Evolutionary conservation across 2,329 filamentous ascomycete genomes (phyloP).

Genomic region (Myriosclerotinia scirpicola): DNA sequence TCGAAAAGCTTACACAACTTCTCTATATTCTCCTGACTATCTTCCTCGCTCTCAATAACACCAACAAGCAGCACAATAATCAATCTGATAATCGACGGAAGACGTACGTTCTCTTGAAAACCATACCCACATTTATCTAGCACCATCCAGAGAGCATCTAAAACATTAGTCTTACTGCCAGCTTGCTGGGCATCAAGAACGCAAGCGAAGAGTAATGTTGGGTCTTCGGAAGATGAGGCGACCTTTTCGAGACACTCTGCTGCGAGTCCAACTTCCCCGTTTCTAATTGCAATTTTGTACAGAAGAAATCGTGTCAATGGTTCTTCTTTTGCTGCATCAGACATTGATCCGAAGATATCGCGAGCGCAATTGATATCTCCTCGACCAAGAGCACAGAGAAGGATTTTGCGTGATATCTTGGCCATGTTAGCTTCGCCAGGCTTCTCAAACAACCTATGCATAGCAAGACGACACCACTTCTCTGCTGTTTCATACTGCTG

Average conservation of each 20-base stretch:
- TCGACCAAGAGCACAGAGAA: slow-evolving; percentile 65
- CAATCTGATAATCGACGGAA: slow-evolving; percentile 65
- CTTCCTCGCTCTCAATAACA: slow-evolving; percentile 42
- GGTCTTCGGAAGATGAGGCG: slow-evolving; percentile 51
- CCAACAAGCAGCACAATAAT: slow-evolving; percentile 52
- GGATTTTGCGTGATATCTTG: slow-evolving; percentile 69
- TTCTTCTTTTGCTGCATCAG: slow-evolving; percentile 56
- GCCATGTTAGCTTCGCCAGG: slow-evolving; percentile 65
- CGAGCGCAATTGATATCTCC: slow-evolving; percentile 56
- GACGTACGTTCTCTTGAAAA: slow-evolving; percentile 51
- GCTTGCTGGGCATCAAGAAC: slow-evolving; percentile 71
- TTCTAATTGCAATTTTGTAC: slow-evolving; percentile 69
- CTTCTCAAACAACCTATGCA: slow-evolving; percentile 65
- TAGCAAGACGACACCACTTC: slow-evolving; percentile 69
- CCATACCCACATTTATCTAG: slow-evolving; percentile 55
- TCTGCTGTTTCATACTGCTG: slow-evolving; percentile 56
- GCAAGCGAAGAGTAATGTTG: slow-evolving; percentile 74
- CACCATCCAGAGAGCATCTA: slow-evolving; percentile 59
- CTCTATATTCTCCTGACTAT: slow-evolving; percentile 36
- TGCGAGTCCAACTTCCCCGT: slow-evolving; percentile 58
- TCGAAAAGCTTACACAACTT: slow-evolving; percentile 59
- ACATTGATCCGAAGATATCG: slow-evolving; percentile 59
- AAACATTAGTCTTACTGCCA: slow-evolving; percentile 60
- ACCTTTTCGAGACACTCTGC: slow-evolving; percentile 63
- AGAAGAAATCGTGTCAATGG: slow-evolving; percentile 70